Evolutionary conservation across 2,329 filamentous ascomycete genomes (phyloP), one percentile per base, ranked within the genome.

Genomic region (Daldinia sp.): DNA sequence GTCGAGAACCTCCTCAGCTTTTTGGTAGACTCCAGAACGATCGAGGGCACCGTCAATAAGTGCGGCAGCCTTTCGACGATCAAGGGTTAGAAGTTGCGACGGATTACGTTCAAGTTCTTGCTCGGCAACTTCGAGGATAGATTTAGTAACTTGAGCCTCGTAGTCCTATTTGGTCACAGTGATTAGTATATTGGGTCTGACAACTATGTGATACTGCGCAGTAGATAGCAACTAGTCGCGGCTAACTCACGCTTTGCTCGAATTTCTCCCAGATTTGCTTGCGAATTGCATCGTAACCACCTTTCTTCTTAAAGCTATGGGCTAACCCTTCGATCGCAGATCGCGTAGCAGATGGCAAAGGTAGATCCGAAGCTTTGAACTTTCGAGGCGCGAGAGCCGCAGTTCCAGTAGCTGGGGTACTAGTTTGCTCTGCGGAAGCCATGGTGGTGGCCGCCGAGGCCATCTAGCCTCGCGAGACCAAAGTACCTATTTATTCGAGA

Each of bases 291-390:
- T 96, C 93, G 76, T 94, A 96, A 64, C 92, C 91, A 68, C 93
- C 93, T 79, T 93, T 93, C 82, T 94, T 95, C 81, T 94, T 94
- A 82, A 94, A 95, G 10, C 87, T 90, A 76, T 93, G 90, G n/a
- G 92, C 88, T 23, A 95, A 86, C 15, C 86, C 87, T 74, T 94
- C 92, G 63, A 95, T 93, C 1, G 90, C 89, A 1, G 87, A 86
- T 71, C 91, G 86, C 59, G 93, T 92, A n/a, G 89, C 86, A 2
- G 90, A 91, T 4, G 91, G 87, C 20, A 94, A 81, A 1, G 92
- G 92, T 18, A 95, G 84, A 73, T 95, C 92, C 0, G 90, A 90
- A 2, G 91, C 88, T 78, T 93, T 93, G 78, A 91, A 88, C 75
- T 89, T 91, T 73, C 80, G 72, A 23, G 73, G 70, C 35, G 69